Conservation (phyloP, 305 asterid genomes). For the Rubia balearica region DNA sequence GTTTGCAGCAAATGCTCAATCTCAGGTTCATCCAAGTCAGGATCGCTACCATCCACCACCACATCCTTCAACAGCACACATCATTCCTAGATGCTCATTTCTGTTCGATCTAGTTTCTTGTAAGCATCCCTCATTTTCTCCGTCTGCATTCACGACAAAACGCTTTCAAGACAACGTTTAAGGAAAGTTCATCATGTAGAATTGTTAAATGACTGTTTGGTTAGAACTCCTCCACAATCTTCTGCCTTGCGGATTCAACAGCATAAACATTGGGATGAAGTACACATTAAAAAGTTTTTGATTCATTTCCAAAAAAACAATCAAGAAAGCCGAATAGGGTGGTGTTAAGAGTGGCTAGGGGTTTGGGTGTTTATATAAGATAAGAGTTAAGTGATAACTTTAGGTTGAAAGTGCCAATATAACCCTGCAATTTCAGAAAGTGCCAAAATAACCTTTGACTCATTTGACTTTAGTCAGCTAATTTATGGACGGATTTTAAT, state of each 20-base stretch:
- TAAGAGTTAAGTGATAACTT: no score
- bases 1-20: no score
- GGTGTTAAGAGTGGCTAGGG: no score
- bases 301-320: not conserved
- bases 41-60: constrained; percentile 17
- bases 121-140: constrained; percentile 28
- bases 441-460: no score
- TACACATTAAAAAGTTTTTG: not conserved
- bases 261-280: constrained; percentile 32
- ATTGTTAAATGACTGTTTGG: no score
- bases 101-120: constrained; percentile 20
- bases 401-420: no score
- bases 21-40: no score
- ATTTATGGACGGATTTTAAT: no score
- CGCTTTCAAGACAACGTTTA: not conserved
- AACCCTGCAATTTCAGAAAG: no score
- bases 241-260: constrained; percentile 28
- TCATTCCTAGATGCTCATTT: constrained; percentile 64
- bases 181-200: not conserved
- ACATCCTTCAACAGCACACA: constrained; percentile 51
- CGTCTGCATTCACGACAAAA: constrained; percentile 22
- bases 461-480: no score
- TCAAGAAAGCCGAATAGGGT: not conserved
- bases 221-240: constrained; percentile 30
- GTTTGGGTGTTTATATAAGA: no score